Conservation (phyloP, 352 stramenopile genomes). For the Phytophthora melonis region DNA sequence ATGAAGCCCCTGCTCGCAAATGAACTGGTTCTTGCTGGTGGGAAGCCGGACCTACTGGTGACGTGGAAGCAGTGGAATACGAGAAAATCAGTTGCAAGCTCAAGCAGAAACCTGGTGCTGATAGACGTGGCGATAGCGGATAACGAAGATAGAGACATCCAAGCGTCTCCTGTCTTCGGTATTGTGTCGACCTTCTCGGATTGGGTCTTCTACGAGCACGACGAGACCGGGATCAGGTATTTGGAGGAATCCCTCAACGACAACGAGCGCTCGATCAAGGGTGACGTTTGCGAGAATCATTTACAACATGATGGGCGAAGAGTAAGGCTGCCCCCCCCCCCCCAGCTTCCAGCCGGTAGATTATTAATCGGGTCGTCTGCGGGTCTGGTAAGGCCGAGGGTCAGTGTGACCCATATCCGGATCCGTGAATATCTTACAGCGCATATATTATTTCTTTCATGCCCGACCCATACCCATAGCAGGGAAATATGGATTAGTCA, state of each 20-base stretch:
- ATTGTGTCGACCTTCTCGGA: constrained; percentile 11
- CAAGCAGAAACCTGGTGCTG: constrained; percentile 7
- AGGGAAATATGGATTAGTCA: too few species aligned
- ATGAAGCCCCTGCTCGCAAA: constrained; percentile 3
- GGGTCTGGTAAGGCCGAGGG: too few species aligned
- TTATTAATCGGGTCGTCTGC: too few species aligned
- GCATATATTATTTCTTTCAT: too few species aligned
- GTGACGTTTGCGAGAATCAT: constrained; percentile 4
- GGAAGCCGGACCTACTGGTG: neutral
- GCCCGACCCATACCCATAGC: too few species aligned
- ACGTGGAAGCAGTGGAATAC: constrained; percentile 2
- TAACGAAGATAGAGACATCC: neutral
- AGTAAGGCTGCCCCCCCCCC: neutral
- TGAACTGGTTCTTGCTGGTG: constrained; percentile 1
- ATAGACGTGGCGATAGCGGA: constrained; percentile 2
- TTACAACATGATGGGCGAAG: constrained; percentile 5
- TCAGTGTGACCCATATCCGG: too few species aligned
- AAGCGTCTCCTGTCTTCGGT: constrained; percentile 1
- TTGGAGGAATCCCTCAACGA: constrained; percentile 16
- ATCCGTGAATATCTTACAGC: too few species aligned
- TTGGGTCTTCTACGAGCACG: constrained; percentile 12
- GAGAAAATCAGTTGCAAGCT: constrained; percentile 1
- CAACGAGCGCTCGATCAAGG: constrained; percentile 11
- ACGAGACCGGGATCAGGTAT: constrained; percentile 9
- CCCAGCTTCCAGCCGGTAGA: too few species aligned